These are phyloP conservation scores for Actinomortierella ambigua DNA, from an alignment of 371 early-diverging fungal genomes.

Conservation along the genomic window DNA sequence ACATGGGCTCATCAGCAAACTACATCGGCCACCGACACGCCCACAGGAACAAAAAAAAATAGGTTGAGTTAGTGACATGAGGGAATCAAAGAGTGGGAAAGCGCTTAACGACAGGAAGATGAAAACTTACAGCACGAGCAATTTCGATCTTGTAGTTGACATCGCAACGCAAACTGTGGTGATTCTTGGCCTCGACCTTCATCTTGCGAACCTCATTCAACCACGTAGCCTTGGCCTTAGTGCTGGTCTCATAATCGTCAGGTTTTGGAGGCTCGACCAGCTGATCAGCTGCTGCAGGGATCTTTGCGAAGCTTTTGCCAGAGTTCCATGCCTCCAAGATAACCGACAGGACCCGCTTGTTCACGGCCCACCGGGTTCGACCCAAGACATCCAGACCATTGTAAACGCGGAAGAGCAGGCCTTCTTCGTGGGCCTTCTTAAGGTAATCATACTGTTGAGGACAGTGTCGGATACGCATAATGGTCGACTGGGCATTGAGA, in stretches of 20 bases:
- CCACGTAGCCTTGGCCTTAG: constrained; percentile 65
- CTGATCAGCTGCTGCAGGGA: constrained; percentile 66
- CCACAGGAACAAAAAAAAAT: constrained; percentile 5
- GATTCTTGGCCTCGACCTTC: constrained; percentile 66
- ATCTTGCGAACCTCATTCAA: constrained; percentile 51
- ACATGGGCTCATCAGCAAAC: constrained; percentile 89
- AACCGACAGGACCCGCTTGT: constrained; percentile 79
- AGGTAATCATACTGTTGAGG: constrained; percentile 83
- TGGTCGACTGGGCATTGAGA: constrained; percentile 64
- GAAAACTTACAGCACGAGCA: constrained; percentile 79
- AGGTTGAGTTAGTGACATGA: no score
- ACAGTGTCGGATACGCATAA: constrained; percentile 81
- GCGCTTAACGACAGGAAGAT: background rate
- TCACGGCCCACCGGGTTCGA: constrained; percentile 88
- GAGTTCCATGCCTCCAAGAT: constrained; percentile 90
- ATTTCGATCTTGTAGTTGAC: constrained; percentile 97
- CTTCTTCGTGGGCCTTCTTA: constrained; percentile 78
- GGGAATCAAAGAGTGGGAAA: no score
- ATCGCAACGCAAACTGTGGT: constrained; percentile 89
- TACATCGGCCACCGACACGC: constrained; percentile 17
- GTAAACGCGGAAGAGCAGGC: constrained; percentile 70
- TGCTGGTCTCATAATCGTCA: constrained; percentile 69
- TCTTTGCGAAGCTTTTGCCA: constrained; percentile 76
- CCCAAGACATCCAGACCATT: constrained; percentile 92
- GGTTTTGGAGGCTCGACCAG: constrained; percentile 68